Base-by-base conservation (phyloP, 1,284 basidiomycete genomes). In the Fistulinella cinereoalba region DNA sequence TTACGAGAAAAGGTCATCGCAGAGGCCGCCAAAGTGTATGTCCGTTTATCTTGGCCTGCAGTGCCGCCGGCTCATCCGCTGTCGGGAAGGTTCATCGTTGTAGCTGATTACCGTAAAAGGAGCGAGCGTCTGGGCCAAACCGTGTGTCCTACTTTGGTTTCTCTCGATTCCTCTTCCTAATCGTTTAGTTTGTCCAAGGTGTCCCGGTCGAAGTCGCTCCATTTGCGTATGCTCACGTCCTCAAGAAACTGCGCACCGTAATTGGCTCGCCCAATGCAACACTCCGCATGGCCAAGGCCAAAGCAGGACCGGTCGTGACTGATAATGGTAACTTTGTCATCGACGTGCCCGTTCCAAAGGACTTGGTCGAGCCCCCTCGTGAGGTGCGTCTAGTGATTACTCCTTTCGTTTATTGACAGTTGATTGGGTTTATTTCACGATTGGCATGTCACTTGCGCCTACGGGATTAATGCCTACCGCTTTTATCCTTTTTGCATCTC, bases 271-370 rank as follows among this genome's bases (percentile, higher is more conserved):
- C 86, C 25, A 71, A 77, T 49, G 77, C 88, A 41, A 73, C 71
- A 6, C 74, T 97, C 28, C 79, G 94, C 41, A 96, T 97, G 93
- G 88, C 83, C 1, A 74, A 80, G 49, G 79, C 79, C 49, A 93
- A 93, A 70, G 91, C 91, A 29, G 91, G 96, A 5, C 96, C 96
- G 6, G 91, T 99, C 27, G 96, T 99, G 16, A 83, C 90, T 4
- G 96, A 99, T 69, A 98, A 99, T 60, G 90, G 91, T 19, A 96
- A 94, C 69, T 97, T 97, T 65, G 80, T 96, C 58, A 92, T 97
- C 56, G 94, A 97, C 61, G 92, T 92, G 21, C 88, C 90, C 3
- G 97, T 96, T 71, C 73, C 80, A 13, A 74, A 72, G 47, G 79
- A 84, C 37, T 65, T 76, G 60, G 85, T 94, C 81, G 65, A 72